Conservation (phyloP, 2,329 filamentous ascomycete genomes). For the Xylariomycetidae sp. region DNA sequence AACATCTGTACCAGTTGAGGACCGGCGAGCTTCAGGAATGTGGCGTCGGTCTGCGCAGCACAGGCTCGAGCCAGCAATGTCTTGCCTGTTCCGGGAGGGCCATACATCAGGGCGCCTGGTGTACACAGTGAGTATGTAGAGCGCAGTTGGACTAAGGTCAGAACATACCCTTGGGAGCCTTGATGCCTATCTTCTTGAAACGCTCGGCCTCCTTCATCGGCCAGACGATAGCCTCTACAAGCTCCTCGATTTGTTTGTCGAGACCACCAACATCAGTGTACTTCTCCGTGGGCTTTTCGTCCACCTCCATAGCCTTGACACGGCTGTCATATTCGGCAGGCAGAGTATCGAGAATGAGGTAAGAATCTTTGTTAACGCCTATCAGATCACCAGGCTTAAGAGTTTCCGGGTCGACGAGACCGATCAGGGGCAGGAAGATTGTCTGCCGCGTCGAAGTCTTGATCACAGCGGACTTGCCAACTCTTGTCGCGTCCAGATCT, state of each 20-base stretch:
- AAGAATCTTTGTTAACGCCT: constrained; percentile 98
- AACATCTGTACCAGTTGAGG: constrained; percentile 99
- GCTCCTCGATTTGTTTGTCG: constrained; percentile 98
- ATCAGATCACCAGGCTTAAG: constrained; percentile 95
- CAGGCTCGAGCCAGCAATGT: constrained; percentile 91
- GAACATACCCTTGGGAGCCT: constrained; percentile 86
- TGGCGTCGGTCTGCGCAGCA: constrained; percentile 95
- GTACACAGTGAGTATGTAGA: constrained; percentile 9
- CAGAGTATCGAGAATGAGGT: constrained; percentile 92
- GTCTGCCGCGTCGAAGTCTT: constrained; percentile 98
- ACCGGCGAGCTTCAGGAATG: constrained; percentile 96
- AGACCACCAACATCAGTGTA: constrained; percentile 96
- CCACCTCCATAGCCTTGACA: constrained; percentile 99
- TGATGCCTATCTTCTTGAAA: constrained; percentile 99
- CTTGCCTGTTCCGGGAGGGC: constrained; percentile 85
- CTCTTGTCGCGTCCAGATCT: constrained; percentile 90
- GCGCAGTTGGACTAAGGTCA: constrained; percentile 1
- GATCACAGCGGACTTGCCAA: constrained; percentile 98
- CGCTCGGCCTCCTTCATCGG: constrained; percentile 99
- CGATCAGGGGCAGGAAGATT: constrained; percentile 96
- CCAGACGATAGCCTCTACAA: constrained; percentile 98
- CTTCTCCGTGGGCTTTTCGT: constrained; percentile 99
- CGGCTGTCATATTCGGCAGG: constrained; percentile 97
- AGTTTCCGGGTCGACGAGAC: constrained; percentile 90
- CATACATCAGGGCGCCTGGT: constrained; percentile 94